Percentiles rank a stretch among this genome's conserved stretches.
Conservation (phyloP, 1,284 basidiomycete genomes). For the Puccinia brachypodii region DNA sequence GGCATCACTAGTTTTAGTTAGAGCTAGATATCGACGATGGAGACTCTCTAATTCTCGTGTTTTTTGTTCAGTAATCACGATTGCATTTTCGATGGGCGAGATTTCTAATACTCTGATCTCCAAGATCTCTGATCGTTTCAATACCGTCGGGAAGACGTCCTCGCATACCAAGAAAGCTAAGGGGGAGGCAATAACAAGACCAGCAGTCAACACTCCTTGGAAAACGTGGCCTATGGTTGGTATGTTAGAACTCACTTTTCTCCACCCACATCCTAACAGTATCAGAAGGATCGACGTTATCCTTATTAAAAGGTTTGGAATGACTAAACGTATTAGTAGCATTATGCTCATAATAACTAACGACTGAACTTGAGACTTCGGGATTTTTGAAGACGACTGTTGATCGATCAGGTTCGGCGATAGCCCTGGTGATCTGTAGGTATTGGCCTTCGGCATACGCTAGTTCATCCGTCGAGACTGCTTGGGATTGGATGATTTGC, state of each 20-base stretch:
- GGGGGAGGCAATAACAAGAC: not conserved
- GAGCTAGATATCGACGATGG: slow-evolving; percentile 69
- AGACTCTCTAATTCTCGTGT: slow-evolving; percentile 72
- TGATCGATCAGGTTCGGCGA: slow-evolving; percentile 77
- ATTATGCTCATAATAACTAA: slow-evolving; percentile 83
- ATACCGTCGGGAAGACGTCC: slow-evolving; percentile 85
- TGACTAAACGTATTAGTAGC: slow-evolving; percentile 62
- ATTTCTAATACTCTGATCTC: slow-evolving; percentile 73
- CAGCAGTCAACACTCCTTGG: slow-evolving; percentile 61
- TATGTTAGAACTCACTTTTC: slow-evolving; percentile 61
- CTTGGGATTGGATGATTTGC: slow-evolving; percentile 71
- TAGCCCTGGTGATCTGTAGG: slow-evolving; percentile 72
- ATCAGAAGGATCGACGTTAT: slow-evolving; percentile 49
- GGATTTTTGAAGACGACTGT: slow-evolving; percentile 80
- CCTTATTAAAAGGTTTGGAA: slow-evolving; percentile 69
- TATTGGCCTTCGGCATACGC: slow-evolving; percentile 77
- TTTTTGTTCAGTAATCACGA: slow-evolving; percentile 74
- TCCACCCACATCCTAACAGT: slow-evolving; percentile 57
- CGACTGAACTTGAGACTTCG: slow-evolving; percentile 75
- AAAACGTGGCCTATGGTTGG: no score
- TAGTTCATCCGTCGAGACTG: slow-evolving; percentile 76
- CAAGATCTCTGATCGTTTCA: slow-evolving; percentile 86
- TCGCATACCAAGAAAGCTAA: slow-evolving; percentile 60
- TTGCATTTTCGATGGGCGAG: slow-evolving; percentile 80
- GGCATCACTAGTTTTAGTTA: slow-evolving; percentile 72